These are phyloP conservation scores for Eutrema yunnanense DNA, from an alignment of 345 rosid species.

Conservation along the genomic window DNA sequence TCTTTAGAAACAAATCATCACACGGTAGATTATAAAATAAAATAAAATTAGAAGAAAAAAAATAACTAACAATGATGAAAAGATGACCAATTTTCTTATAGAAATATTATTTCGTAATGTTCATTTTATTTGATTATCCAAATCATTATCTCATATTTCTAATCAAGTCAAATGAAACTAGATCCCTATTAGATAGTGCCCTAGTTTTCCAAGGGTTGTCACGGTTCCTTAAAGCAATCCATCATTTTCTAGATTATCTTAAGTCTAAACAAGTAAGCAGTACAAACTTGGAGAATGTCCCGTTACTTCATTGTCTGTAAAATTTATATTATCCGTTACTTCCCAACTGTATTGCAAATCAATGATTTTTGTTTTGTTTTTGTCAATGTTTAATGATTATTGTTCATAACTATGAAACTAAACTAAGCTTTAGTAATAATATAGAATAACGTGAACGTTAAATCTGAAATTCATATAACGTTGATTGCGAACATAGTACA, in stretches of 20 bases:
- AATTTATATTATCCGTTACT: not conserved
- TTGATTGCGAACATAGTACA: not conserved
- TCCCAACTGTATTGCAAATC: not conserved
- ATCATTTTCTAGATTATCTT: not conserved
- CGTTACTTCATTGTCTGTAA: not conserved
- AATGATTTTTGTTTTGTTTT: not conserved
- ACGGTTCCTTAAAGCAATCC: not conserved
- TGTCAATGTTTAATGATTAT: not conserved
- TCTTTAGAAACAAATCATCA: not conserved
- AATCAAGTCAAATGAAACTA: not conserved
- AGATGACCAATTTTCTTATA: too few species aligned
- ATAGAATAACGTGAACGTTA: not conserved
- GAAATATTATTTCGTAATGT: too few species aligned
- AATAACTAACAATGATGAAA: too few species aligned
- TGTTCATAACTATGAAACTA: not conserved
- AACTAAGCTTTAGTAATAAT: not conserved
- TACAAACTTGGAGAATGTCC: not conserved
- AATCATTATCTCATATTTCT: not conserved
- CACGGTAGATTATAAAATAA: not conserved
- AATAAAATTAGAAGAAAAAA: too few species aligned
- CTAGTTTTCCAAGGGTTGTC: not conserved
- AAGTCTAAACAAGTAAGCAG: not conserved
- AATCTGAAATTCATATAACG: conserved; percentile 2
- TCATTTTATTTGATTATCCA: not conserved
- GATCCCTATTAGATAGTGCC: not conserved